Evolutionary conservation across 495 filamentous ascomycete genomes (phyloP).

Genomic region (Thozetella sp.): DNA sequence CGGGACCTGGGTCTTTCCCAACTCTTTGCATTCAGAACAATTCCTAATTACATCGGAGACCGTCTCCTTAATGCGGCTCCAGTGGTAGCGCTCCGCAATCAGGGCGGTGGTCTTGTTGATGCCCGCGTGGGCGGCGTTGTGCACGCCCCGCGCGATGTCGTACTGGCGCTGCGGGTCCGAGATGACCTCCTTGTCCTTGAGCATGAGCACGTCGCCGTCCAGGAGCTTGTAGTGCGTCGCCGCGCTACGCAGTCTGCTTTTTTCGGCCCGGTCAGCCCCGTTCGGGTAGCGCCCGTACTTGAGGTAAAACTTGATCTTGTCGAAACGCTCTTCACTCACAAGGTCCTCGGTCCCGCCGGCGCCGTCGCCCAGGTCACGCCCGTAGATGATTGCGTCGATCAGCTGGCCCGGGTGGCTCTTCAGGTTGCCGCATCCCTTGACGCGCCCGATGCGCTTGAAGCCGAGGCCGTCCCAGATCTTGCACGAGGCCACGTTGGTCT

Average conservation of each 20-base stretch:
- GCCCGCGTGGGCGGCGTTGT: conserved; percentile 80
- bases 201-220: conserved; percentile 81
- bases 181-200: conserved; percentile 97
- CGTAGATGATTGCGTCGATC: conserved; percentile 96
- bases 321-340: conserved; percentile 94
- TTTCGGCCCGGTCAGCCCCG: conserved; percentile 92
- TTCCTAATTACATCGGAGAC: conserved; percentile 93
- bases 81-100: conserved; percentile 93
- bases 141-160: conserved; percentile 78
- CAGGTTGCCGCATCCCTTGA: conserved; percentile 86
- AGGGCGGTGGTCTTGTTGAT: conserved; percentile 98
- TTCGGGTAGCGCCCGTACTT: conserved; percentile 92
- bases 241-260: conserved; percentile 88
- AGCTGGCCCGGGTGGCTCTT: conserved; percentile 77
- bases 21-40: conserved; percentile 87
- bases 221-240: conserved; percentile 94
- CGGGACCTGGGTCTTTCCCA: conserved; percentile 54
- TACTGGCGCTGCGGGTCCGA: conserved; percentile 90
- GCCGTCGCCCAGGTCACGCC: conserved; percentile 68
- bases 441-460: conserved; percentile 93
- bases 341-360: conserved; percentile 71
- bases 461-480: conserved; percentile 98
- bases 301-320: conserved; percentile 97
- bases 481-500: conserved; percentile 93
- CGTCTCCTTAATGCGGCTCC: conserved; percentile 99